Evolutionary conservation across 2,329 filamentous ascomycete species (phyloP).

Genomic region (Ophiostoma populinum): DNA sequence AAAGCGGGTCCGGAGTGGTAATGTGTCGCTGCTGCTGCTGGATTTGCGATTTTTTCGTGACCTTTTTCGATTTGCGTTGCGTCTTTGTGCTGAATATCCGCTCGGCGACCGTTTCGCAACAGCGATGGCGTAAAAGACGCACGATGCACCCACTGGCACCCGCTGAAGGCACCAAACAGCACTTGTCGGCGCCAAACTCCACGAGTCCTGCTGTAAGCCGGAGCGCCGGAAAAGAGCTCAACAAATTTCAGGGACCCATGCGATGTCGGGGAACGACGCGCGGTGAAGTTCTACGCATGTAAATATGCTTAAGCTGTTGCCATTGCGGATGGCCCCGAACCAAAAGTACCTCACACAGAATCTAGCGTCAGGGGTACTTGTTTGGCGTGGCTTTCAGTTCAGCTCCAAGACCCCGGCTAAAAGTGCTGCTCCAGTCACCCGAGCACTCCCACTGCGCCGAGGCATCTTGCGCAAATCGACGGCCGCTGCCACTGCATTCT

Average conservation of each 20-base stretch:
- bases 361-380: constrained; percentile 1
- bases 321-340: no score
- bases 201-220: neutral
- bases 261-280: constrained; percentile 9
- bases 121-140: no score
- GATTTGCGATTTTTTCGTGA: neutral
- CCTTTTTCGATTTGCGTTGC: neutral
- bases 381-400: no score
- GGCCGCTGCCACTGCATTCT: no score
- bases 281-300: no score
- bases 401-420: constrained; percentile 10
- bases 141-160: neutral
- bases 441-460: constrained; percentile 10
- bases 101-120: no score
- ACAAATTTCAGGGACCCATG: constrained; percentile 1
- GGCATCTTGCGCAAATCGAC: no score
- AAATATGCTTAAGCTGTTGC: no score
- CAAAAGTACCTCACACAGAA: neutral
- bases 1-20: neutral
- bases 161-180: neutral
- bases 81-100: neutral
- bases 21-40: neutral
- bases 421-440: constrained; percentile 10
- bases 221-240: neutral
- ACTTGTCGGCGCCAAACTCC: no score